A percentile compares a stretch with the other conserved stretches of the same genome.
Conservation (phyloP, 805 yeast species). For the Schwanniomyces sp. region DNA sequence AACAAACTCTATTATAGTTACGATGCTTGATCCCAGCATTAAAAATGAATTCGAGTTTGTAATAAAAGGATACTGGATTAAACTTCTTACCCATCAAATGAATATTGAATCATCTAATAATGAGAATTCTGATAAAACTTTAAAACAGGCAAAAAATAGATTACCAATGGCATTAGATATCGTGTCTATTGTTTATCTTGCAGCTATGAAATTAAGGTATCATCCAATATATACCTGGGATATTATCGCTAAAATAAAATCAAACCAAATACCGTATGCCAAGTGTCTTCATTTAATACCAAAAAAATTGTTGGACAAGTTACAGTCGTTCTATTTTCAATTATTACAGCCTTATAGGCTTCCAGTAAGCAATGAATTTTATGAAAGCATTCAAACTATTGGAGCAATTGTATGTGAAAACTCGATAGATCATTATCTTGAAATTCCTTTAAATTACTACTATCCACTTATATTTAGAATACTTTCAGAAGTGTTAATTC, state of each 20-base stretch:
- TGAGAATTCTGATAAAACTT: neutral
- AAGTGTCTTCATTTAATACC: constrained; percentile 44
- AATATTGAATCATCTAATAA: neutral
- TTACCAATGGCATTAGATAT: constrained; percentile 28
- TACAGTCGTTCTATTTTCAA: constrained; percentile 39
- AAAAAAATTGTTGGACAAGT: constrained; percentile 23
- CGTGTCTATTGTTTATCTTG: constrained; percentile 48
- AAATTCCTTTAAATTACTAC: constrained; percentile 22
- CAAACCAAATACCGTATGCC: constrained; percentile 51
- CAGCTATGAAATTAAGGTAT: constrained; percentile 44
- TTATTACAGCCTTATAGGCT: constrained; percentile 38
- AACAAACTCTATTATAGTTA: constrained; percentile 15
- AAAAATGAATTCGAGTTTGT: constrained; percentile 18
- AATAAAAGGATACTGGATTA: constrained; percentile 36
- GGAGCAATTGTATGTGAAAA: constrained; percentile 4
- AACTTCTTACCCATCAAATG: constrained; percentile 13
- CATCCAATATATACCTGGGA: constrained; percentile 53
- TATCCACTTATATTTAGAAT: constrained; percentile 41
- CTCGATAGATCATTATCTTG: constrained; percentile 2
- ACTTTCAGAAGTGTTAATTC: constrained; percentile 44
- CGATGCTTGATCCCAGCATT: constrained; percentile 11
- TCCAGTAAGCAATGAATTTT: constrained; percentile 40
- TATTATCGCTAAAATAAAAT: constrained; percentile 39
- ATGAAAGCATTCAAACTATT: constrained; percentile 16
- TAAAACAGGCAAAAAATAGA: constrained; percentile 6